These are phyloP conservation scores for Gynostemma pentaphyllum DNA, from an alignment of 306 rosid species.

Conservation along the genomic window DNA sequence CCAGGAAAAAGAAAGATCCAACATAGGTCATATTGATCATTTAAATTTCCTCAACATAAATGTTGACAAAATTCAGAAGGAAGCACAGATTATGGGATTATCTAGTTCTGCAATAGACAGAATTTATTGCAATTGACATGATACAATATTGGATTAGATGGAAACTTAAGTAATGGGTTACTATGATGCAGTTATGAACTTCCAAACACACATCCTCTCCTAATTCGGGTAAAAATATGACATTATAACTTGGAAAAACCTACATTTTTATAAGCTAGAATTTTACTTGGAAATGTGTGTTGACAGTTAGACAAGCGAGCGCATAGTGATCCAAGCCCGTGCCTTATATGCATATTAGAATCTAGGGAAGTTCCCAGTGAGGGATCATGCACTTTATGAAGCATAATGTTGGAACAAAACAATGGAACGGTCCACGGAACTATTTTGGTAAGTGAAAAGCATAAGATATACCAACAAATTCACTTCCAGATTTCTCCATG, in stretches of 20 bases:
- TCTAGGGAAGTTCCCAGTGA: neutral
- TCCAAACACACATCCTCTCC: conserved; percentile 30
- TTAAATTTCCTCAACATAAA: no score
- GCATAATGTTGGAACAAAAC: neutral
- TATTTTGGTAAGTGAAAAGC: neutral
- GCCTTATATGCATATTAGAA: conserved; percentile 37
- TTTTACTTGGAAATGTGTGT: neutral
- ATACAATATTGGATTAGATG: neutral
- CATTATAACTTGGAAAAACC: neutral
- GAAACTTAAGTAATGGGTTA: neutral
- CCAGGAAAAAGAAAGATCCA: no score
- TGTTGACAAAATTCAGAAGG: no score
- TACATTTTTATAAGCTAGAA: neutral
- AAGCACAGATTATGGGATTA: no score
- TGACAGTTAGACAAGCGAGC: conserved; percentile 29
- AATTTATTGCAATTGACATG: neutral
- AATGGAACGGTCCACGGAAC: neutral
- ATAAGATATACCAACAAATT: neutral
- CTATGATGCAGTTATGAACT: conserved; percentile 37
- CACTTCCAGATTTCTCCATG: conserved; percentile 46
- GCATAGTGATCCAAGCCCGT: conserved; percentile 29
- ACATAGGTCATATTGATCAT: no score
- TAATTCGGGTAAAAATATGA: conserved; percentile 18
- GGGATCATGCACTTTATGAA: neutral
- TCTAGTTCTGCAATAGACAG: no score